Base-by-base conservation (phyloP, 2,329 filamentous ascomycete genomes). In the Fusarium haematococcum region DNA sequence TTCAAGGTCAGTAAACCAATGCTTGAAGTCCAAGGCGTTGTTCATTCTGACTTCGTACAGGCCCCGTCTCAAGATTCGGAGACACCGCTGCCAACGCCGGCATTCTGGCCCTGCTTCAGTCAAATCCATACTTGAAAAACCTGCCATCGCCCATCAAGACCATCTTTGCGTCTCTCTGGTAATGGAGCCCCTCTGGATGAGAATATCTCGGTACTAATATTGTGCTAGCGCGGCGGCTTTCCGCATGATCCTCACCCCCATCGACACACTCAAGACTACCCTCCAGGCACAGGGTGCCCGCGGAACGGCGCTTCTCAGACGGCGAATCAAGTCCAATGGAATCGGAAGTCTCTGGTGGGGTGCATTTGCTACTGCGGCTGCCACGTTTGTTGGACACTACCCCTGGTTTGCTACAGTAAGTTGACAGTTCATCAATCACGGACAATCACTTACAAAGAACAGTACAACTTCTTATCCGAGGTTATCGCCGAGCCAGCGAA, bases 261-360 rank as follows among this genome's bases (percentile, higher is more conserved):
- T 87, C 39, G 86, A 87, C 65, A 87, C 86, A 0, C 79, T 87
- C n/a, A 87, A 87, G 72, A 87, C 86, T 0, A 87, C 86, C 0
- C 83, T 87, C 2, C 86, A 87, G 71, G 85, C 86, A 0, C 86
- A 87, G 66, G 86, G 86, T 1, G 71, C 83, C 2, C 80, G 82
- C 1, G 86, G 86, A 1, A 86, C 84, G 0, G 75, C 80, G 0
- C 71, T 87, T 4, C 80, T 87, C 8, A 82, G 85, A 13, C 83
- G 83, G 50, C 83, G 86, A 2, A 80, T 87, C 73, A 86, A 84
- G 75, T 81, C 79, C 0, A 77, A 87, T 23, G 86, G 86, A 0
- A 32, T 87, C 4, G 84, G 84, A 2, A 87, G 85, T 63, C 75
- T 87, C 11, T 87, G 86, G 85, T 87, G 86, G 86, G 86, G 86